phyloP scores from a whole-genome alignment of 495 filamentous ascomycete species.

The Aspergillus ellipticus region DNA sequence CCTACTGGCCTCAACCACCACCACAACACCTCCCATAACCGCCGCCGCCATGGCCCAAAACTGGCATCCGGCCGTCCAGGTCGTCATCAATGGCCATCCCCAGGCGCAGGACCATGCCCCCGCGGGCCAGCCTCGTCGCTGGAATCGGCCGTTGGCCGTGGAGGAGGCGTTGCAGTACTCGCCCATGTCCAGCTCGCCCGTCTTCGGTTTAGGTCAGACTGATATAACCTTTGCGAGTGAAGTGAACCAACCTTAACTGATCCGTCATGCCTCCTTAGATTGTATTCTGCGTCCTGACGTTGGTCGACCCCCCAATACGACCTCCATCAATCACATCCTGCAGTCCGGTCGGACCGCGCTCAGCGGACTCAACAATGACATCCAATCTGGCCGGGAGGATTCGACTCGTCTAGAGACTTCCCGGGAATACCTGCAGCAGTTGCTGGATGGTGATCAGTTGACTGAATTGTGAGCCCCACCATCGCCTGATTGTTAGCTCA shows the following conservation, averaged over 20 bases:
- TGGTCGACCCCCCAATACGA: slow-evolving; percentile 39
- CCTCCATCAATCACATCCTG: slow-evolving; percentile 43
- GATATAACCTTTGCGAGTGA: slow-evolving; percentile 13
- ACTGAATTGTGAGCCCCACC: slow-evolving; percentile 63
- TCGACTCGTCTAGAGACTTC: slow-evolving; percentile 42
- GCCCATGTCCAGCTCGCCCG: slow-evolving; percentile 82
- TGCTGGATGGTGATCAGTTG: slow-evolving; percentile 62
- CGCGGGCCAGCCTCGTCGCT: slow-evolving; percentile 28
- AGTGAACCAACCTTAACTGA: slow-evolving; percentile 20
- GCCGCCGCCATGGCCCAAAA: slow-evolving; percentile 35
- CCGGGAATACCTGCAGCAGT: slow-evolving; percentile 64
- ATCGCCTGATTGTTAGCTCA: slow-evolving; percentile 8
- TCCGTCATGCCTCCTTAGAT: slow-evolving; percentile 24
- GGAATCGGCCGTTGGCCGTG: slow-evolving; percentile 53
- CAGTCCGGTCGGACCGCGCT: slow-evolving; percentile 42
- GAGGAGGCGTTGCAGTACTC: slow-evolving; percentile 89
- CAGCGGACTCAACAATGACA: slow-evolving; percentile 38
- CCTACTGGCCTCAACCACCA: slow-evolving; percentile 3
- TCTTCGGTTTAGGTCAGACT: slow-evolving; percentile 73
- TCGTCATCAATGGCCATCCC: slow-evolving; percentile 41
- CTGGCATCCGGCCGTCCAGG: slow-evolving; percentile 42
- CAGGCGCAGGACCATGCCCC: slow-evolving; percentile 26
- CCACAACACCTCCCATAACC: background rate
- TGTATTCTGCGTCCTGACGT: slow-evolving; percentile 40
- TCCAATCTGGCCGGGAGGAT: slow-evolving; percentile 34